These are phyloP conservation scores for Xylaria sp. DNA, from an alignment of 2,329 filamentous ascomycete genomes.

Conservation along the genomic window DNA sequence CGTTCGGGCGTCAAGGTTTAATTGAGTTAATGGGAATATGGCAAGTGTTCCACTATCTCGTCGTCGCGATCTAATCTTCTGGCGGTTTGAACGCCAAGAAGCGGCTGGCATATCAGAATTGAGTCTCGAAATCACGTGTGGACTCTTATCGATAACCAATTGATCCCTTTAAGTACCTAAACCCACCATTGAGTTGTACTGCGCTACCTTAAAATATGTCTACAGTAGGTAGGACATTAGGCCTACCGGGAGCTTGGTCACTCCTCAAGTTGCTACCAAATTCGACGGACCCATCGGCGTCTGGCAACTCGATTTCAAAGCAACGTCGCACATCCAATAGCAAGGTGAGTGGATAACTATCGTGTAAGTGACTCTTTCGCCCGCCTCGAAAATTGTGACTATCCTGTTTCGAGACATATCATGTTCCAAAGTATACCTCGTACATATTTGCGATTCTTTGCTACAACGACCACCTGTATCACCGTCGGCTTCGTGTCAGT, in stretches of 20 bases:
- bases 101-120: constrained; percentile 21
- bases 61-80: constrained; percentile 20
- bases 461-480: constrained; percentile 40
- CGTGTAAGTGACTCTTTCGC: constrained; percentile 46
- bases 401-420: constrained; percentile 29
- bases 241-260: neutral
- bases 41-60: constrained; percentile 6
- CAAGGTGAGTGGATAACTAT: constrained; percentile 40
- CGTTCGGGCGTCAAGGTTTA: neutral
- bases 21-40: constrained; percentile 10
- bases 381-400: constrained; percentile 31
- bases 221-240: neutral
- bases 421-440: constrained; percentile 46
- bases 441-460: constrained; percentile 44
- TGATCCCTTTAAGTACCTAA: neutral
- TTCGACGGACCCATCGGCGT: constrained; percentile 32
- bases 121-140: constrained; percentile 32
- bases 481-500: constrained; percentile 43
- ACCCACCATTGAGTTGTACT: neutral
- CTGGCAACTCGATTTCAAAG: constrained; percentile 52
- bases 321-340: constrained; percentile 45
- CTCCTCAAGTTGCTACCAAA: constrained; percentile 19
- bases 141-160: constrained; percentile 35
- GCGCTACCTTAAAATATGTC: neutral
- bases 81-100: constrained; percentile 32